A percentile compares a stretch with the other conserved stretches of the same genome.
phyloP scores from a whole-genome alignment of 257 asterid species.

The Nicotiana undulata region DNA sequence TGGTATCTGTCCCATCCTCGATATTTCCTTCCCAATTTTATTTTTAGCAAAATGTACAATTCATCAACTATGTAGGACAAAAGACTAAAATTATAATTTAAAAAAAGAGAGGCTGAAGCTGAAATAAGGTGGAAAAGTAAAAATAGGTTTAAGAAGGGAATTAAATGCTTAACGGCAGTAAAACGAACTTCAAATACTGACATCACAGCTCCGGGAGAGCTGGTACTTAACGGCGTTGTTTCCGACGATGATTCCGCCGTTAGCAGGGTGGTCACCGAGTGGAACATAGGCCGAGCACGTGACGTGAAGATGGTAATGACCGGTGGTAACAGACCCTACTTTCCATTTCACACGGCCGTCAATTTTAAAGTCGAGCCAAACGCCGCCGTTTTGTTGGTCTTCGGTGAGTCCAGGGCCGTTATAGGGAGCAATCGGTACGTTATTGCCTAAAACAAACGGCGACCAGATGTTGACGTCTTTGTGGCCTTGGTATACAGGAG shows the following conservation, averaged over 20 bases:
- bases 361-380: constrained; percentile 36
- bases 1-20: not conserved
- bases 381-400: constrained; percentile 52
- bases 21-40: not conserved
- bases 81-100: not conserved
- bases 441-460: constrained; percentile 53
- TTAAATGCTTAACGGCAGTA: not conserved
- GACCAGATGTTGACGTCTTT: constrained; percentile 76
- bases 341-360: constrained; percentile 72
- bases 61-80: not conserved
- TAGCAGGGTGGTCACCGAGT: constrained; percentile 25
- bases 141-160: not conserved
- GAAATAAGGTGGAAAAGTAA: not conserved
- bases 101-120: no score
- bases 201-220: constrained; percentile 47
- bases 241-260: constrained; percentile 44
- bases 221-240: constrained; percentile 55
- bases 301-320: constrained; percentile 67
- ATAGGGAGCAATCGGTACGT: constrained; percentile 78
- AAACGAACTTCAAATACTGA: constrained; percentile 37
- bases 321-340: constrained; percentile 52
- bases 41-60: not conserved
- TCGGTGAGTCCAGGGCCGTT: constrained; percentile 46
- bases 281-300: constrained; percentile 64
- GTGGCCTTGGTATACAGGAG: constrained; percentile 77